Percentiles rank a stretch among this genome's conserved stretches.
Evolutionary conservation across 345 rosid genomes (phyloP).

Genomic region (Eutrema heterophyllum): DNA sequence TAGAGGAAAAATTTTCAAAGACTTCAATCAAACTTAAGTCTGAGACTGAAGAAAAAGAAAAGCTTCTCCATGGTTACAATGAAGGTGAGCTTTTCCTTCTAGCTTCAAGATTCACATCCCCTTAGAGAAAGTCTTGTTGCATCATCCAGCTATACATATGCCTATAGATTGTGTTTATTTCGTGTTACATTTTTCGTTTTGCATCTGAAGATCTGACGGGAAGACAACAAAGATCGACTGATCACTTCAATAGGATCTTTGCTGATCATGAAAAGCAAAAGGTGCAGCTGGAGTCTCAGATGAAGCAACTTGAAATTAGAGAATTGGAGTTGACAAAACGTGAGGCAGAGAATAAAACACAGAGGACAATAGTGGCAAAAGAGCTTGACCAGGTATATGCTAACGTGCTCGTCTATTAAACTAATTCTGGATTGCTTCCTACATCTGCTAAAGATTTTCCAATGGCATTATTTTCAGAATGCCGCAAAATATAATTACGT

Average conservation of each 20-base stretch:
- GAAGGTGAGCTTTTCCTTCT: conserved; percentile 51
- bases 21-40: conserved; percentile 41
- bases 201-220: conserved; percentile 61
- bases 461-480: conserved; percentile 43
- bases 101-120: conserved; percentile 6
- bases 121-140: neutral
- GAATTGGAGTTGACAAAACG: conserved; percentile 68
- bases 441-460: neutral
- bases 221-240: conserved; percentile 65
- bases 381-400: conserved; percentile 70
- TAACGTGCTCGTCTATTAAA: conserved; percentile 7
- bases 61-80: conserved; percentile 64
- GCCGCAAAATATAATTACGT: conserved; percentile 49
- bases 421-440: conserved; percentile 4
- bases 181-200: conserved; percentile 8
- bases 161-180: conserved; percentile 6
- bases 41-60: conserved; percentile 69
- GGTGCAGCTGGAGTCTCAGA: conserved; percentile 68
- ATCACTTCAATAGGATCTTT: conserved; percentile 72
- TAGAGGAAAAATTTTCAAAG: conserved; percentile 53
- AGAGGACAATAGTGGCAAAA: conserved; percentile 51
- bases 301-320: conserved; percentile 65
- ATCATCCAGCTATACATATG: neutral
- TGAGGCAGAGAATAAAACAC: conserved; percentile 82
- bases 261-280: conserved; percentile 84